These are phyloP conservation scores for Artemisia argyi DNA, from an alignment of 129 eudicot species.

Conservation along the genomic window DNA sequence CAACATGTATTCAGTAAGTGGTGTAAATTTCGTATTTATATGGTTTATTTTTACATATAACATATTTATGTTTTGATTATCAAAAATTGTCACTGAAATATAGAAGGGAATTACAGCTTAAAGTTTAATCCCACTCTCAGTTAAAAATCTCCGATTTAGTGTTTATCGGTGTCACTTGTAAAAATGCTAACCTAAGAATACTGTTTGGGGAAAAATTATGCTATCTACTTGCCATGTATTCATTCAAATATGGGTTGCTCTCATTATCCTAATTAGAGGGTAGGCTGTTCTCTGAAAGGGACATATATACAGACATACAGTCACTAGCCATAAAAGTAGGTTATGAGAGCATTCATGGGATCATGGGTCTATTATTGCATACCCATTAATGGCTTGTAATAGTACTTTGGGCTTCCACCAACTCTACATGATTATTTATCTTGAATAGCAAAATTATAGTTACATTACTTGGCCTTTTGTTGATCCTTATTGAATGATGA, in stretches of 20 bases:
- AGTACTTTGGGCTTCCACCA: slow-evolving; percentile 2
- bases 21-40: background rate
- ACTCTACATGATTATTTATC: slow-evolving; percentile 7
- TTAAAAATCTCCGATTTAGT: background rate
- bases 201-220: background rate
- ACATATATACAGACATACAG: background rate
- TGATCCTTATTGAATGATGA: background rate
- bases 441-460: background rate
- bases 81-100: background rate
- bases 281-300: slow-evolving; percentile 23
- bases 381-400: slow-evolving; percentile 16
- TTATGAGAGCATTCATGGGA: background rate
- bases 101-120: background rate
- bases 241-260: slow-evolving; percentile 2
- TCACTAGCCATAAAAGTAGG: slow-evolving; percentile 25
- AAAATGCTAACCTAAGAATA: background rate
- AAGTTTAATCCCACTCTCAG: background rate
- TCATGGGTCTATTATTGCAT: background rate
- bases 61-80: background rate
- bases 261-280: background rate
- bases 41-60: too few relatives aligned
- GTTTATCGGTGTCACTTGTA: background rate
- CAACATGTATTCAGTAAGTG: slow-evolving; percentile 69
- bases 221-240: background rate
- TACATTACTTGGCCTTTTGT: background rate